phyloP scores from a whole-genome alignment of 306 rosid genomes.

The Senna tora region DNA sequence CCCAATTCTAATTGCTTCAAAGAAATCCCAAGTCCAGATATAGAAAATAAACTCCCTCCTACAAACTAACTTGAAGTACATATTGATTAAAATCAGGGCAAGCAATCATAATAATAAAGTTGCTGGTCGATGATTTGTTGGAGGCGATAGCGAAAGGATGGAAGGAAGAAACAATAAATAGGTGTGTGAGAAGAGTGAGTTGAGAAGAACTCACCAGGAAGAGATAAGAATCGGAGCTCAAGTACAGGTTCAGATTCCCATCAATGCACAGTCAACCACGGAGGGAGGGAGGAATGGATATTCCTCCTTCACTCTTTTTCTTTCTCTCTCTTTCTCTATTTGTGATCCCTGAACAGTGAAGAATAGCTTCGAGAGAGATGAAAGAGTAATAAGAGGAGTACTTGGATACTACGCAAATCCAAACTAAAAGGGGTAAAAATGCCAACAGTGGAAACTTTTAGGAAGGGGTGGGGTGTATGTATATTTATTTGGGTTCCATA shows the following conservation, averaged over 20 bases:
- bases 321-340: constrained; percentile 9
- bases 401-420: constrained; percentile 68
- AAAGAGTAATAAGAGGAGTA: constrained; percentile 47
- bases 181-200: constrained; percentile 16
- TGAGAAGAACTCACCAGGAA: constrained; percentile 52
- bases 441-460: constrained; percentile 42
- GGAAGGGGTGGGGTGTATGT: constrained; percentile 24
- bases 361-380: constrained; percentile 34
- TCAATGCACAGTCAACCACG: constrained; percentile 49
- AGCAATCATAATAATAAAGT: constrained; percentile 37
- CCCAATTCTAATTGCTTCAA: constrained; percentile 42
- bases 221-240: constrained; percentile 57
- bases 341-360: too few species aligned
- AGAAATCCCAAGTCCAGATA: constrained; percentile 39
- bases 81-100: constrained; percentile 42
- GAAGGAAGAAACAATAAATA: constrained; percentile 21
- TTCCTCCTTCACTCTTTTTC: constrained; percentile 4
- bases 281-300: constrained; percentile 21
- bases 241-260: constrained; percentile 51
- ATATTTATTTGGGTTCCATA: constrained; percentile 23
- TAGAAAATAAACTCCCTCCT: constrained; percentile 17
- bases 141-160: constrained; percentile 32
- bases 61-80: constrained; percentile 37
- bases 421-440: constrained; percentile 41
- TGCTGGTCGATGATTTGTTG: constrained; percentile 23